Evolutionary conservation across 148 eudicot genomes (phyloP).

Genomic region (Rhododendron ovatum): DNA sequence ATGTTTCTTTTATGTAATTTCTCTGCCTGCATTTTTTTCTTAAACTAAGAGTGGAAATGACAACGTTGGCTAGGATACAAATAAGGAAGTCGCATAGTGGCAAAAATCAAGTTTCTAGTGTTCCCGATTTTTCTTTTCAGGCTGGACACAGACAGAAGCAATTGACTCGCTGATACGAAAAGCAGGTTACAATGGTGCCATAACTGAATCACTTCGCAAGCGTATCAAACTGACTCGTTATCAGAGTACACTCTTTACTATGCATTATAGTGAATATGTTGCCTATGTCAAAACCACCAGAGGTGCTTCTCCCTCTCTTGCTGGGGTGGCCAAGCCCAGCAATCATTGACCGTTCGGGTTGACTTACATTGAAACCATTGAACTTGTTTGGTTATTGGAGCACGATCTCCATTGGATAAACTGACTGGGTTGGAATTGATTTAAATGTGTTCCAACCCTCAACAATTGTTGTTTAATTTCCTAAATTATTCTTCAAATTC

Average conservation of each 20-base stretch:
- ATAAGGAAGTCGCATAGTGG: background rate
- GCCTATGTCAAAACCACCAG: conserved; percentile 58
- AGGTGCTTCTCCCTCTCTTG: conserved; percentile 52
- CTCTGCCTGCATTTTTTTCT: background rate
- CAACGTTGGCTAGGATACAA: background rate
- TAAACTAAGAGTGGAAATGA: background rate
- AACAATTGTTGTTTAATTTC: background rate
- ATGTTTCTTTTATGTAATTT: background rate
- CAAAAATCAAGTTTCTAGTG: background rate
- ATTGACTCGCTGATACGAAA: conserved; percentile 81
- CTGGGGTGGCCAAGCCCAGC: conserved; percentile 44
- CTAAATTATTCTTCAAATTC: conserved; percentile 18
- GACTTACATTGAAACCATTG: background rate
- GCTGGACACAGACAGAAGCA: conserved; percentile 83
- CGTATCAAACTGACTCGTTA: conserved; percentile 71
- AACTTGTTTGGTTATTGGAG: conserved; percentile 10
- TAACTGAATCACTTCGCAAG: conserved; percentile 64
- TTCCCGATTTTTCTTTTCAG: conserved; percentile 26
- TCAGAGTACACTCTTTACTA: conserved; percentile 76
- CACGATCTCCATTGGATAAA: background rate
- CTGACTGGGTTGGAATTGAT: conserved; percentile 12
- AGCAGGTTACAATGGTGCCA: conserved; percentile 68
- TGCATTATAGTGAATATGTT: conserved; percentile 69
- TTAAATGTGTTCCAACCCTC: conserved; percentile 7
- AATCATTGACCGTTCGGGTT: conserved; percentile 16